These are phyloP conservation scores for Hypoxylon subgilvum DNA, from an alignment of 495 filamentous ascomycete genomes.

Conservation along the genomic window DNA sequence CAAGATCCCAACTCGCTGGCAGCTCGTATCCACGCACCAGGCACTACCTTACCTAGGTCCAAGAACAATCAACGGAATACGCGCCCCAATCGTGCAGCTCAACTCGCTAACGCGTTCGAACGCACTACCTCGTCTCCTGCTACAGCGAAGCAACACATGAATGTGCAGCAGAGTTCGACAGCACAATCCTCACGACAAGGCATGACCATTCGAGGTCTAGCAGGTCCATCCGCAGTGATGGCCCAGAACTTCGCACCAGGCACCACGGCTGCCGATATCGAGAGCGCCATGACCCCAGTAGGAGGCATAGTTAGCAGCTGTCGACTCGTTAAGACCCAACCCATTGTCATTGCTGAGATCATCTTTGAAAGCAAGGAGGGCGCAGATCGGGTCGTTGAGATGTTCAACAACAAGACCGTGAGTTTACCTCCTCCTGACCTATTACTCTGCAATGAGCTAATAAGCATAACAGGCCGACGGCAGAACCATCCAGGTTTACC, in stretches of 20 bases:
- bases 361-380: conserved; percentile 76
- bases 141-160: conserved; percentile 45
- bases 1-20: conserved; percentile 51
- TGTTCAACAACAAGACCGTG: conserved; percentile 88
- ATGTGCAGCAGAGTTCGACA: conserved; percentile 22
- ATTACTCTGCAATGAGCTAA: conserved; percentile 1
- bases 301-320: conserved; percentile 75
- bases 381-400: conserved; percentile 79
- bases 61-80: conserved; percentile 30
- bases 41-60: conserved; percentile 33
- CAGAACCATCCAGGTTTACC: conserved; percentile 75
- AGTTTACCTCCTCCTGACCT: conserved; percentile 20
- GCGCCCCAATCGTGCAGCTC: conserved; percentile 34
- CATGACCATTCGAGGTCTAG: conserved; percentile 78
- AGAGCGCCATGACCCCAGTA: conserved; percentile 77
- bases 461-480: conserved; percentile 73
- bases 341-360: conserved; percentile 86
- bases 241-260: conserved; percentile 90
- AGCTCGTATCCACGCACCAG: conserved; percentile 50
- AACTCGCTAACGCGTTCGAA: conserved; percentile 31
- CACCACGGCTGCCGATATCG: conserved; percentile 93
- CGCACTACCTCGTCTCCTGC: conserved; percentile 37
- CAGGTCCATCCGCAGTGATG: conserved; percentile 81
- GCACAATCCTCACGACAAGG: conserved; percentile 52
- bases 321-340: conserved; percentile 69